These are phyloP conservation scores for Leccinellum albellum DNA, from an alignment of 768 basidiomycete genomes.

Conservation along the genomic window DNA sequence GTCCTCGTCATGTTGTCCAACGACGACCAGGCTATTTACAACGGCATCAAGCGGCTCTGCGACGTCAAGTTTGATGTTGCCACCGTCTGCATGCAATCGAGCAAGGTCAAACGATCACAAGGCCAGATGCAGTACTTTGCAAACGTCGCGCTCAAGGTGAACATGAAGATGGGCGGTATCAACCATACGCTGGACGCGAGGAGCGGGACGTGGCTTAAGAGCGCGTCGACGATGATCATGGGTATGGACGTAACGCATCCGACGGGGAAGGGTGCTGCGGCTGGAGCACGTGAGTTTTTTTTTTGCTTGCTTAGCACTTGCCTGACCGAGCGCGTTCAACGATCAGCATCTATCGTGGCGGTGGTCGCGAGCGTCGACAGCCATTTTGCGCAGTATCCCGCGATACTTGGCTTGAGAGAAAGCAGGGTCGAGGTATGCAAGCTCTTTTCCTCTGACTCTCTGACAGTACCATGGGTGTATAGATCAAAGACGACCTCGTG, in stretches of 20 bases:
- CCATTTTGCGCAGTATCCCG: slow-evolving; percentile 47
- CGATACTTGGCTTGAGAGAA: slow-evolving; percentile 43
- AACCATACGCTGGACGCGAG: slow-evolving; percentile 44
- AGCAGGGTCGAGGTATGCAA: slow-evolving; percentile 62
- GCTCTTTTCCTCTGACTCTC: neutral
- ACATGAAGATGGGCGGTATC: slow-evolving; percentile 54
- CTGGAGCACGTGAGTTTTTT: slow-evolving; percentile 36
- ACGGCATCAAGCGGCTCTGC: slow-evolving; percentile 47
- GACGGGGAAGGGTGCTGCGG: slow-evolving; percentile 56
- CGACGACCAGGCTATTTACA: slow-evolving; percentile 46
- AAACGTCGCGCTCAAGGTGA: slow-evolving; percentile 53
- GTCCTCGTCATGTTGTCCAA: slow-evolving; percentile 47
- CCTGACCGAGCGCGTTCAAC: neutral
- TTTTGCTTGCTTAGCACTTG: neutral
- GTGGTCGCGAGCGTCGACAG: slow-evolving; percentile 50
- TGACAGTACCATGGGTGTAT: neutral
- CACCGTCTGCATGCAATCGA: slow-evolving; percentile 69
- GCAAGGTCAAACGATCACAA: slow-evolving; percentile 52
- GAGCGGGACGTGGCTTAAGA: slow-evolving; percentile 38
- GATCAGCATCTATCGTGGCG: slow-evolving; percentile 46
- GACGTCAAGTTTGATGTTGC: slow-evolving; percentile 47
- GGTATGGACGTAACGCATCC: slow-evolving; percentile 72
- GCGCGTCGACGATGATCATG: slow-evolving; percentile 48
- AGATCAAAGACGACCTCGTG: slow-evolving; percentile 33
- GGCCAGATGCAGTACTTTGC: slow-evolving; percentile 52